Evolutionary conservation across 345 rosid species (phyloP).

Genomic region (Populus euphratica): DNA sequence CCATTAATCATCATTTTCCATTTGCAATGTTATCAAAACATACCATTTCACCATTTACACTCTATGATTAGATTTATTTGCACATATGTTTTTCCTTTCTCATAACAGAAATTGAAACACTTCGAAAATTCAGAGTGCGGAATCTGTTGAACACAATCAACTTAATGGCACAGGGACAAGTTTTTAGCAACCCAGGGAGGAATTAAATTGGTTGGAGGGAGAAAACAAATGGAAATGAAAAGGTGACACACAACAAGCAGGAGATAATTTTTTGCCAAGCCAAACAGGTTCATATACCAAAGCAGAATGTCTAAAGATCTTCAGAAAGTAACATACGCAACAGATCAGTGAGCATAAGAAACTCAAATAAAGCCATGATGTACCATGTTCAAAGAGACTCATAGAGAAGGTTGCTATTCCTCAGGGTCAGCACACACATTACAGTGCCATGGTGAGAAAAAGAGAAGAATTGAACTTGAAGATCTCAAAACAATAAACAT

Average conservation of each 20-base stretch:
- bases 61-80: no score
- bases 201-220: background rate
- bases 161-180: background rate
- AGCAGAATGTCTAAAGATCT: background rate
- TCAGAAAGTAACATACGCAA: background rate
- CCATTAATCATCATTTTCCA: no score
- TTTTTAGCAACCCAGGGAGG: background rate
- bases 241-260: background rate
- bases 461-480: background rate
- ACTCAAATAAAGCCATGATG: background rate
- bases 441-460: background rate
- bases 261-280: background rate
- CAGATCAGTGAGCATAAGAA: background rate
- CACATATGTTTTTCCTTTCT: no score
- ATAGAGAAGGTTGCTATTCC: background rate
- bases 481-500: background rate
- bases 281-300: background rate
- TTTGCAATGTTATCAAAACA: no score
- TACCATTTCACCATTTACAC: background rate
- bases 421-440: background rate
- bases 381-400: background rate
- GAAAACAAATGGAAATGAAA: background rate
- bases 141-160: background rate
- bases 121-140: background rate
- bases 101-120: no score